Percentiles rank a stretch among this genome's conserved stretches.
Conservation (phyloP, 164 flowering plant species). For the Macadamia integrifolia region DNA sequence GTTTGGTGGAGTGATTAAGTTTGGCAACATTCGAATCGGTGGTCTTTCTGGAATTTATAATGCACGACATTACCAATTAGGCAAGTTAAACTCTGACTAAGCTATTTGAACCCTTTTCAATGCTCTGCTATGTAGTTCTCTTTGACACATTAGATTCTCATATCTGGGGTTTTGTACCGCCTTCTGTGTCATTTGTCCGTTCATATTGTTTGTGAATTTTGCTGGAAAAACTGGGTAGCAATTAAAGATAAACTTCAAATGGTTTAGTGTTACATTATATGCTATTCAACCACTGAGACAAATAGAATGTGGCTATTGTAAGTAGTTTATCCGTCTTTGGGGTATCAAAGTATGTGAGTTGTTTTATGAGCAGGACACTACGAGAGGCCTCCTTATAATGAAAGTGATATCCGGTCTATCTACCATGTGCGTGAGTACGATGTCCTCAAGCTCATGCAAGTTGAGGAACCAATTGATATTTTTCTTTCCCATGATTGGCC, state of each 20-base stretch:
- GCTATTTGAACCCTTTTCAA: not conserved
- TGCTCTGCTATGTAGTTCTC: not conserved
- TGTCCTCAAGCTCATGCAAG: constrained; percentile 85
- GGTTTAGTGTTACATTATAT: not conserved
- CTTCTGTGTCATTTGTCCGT: not conserved
- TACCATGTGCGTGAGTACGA: constrained; percentile 97
- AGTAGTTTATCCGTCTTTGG: constrained; percentile 2
- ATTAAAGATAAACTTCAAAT: not conserved
- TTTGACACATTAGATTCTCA: not conserved
- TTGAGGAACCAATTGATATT: constrained; percentile 78
- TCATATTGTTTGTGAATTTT: not conserved
- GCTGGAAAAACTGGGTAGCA: not conserved
- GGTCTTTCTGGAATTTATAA: constrained; percentile 95
- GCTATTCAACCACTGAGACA: not conserved
- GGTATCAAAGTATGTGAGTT: constrained; percentile 8
- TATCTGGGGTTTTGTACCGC: not conserved
- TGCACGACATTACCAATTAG: constrained; percentile 51
- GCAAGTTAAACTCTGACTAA: constrained; percentile 20
- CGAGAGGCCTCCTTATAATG: constrained; percentile 89
- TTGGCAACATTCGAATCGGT: constrained; percentile 87
- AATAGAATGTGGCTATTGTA: not conserved
- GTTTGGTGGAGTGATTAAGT: constrained; percentile 85
- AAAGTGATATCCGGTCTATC: constrained; percentile 63
- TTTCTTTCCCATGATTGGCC: constrained; percentile 99
- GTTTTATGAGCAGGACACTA: constrained; percentile 68